Conservation (phyloP, 495 filamentous ascomycete genomes). For the Cladorrhinum samala region DNA sequence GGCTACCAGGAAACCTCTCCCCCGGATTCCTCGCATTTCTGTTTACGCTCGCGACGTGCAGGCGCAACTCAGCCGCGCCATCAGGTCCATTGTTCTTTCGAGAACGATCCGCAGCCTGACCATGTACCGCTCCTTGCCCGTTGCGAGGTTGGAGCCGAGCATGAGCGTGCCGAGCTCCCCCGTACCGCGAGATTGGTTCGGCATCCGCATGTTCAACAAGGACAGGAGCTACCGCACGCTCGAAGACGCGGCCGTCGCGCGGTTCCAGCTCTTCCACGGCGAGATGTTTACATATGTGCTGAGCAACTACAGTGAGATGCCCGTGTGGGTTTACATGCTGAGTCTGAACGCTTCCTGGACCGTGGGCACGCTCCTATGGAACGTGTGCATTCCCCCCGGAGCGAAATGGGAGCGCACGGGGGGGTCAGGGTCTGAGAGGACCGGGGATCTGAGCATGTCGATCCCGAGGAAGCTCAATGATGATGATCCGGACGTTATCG, state of each 20-base stretch:
- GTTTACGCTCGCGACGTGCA: not conserved
- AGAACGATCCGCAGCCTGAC: conserved; percentile 3
- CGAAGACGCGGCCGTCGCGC: not conserved
- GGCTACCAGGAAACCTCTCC: not conserved
- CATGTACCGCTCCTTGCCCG: conserved; percentile 12
- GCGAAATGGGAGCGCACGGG: no score
- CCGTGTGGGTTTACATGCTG: conserved; percentile 13
- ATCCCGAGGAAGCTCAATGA: conserved; percentile 10
- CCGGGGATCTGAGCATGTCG: conserved; percentile 10
- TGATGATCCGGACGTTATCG: conserved; percentile 3
- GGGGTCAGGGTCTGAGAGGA: not conserved
- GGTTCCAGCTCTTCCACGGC: conserved; percentile 1
- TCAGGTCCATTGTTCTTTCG: not conserved
- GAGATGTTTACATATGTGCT: conserved; percentile 9
- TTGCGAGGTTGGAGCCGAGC: no score
- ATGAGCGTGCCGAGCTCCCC: no score
- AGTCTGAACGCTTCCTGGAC: conserved; percentile 20
- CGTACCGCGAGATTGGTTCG: conserved; percentile 13
- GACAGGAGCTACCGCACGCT: not conserved
- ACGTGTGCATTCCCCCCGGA: conserved; percentile 9
- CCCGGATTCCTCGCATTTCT: not conserved
- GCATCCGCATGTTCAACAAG: conserved; percentile 14
- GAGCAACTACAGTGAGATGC: not conserved
- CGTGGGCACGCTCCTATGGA: conserved; percentile 10
- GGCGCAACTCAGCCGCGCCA: not conserved